A percentile compares a stretch with the other conserved stretches of the same genome.
These are phyloP conservation scores for Lachnellula subtilissima DNA, from an alignment of 2,329 filamentous ascomycete species.

Conservation along the genomic window DNA sequence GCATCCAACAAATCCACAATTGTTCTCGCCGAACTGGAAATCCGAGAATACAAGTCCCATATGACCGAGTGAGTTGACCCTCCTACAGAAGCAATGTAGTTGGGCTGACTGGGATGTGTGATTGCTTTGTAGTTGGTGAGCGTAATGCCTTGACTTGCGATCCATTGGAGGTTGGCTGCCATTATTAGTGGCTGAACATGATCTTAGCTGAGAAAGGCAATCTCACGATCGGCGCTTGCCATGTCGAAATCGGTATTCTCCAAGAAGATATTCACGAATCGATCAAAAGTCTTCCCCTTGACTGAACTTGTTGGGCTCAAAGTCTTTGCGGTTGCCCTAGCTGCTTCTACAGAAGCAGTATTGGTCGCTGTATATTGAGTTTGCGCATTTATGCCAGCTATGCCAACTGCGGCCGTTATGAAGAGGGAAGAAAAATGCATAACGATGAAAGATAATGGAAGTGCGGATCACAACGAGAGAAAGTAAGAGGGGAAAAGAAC, in stretches of 20 bases:
- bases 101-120: constrained; percentile 65
- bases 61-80: constrained; percentile 67
- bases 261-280: constrained; percentile 57
- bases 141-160: constrained; percentile 50
- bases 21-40: constrained; percentile 54
- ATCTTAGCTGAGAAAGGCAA: background rate
- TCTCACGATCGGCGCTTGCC: constrained; percentile 28
- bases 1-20: constrained; percentile 47
- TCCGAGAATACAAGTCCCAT: constrained; percentile 57
- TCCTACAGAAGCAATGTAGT: constrained; percentile 65
- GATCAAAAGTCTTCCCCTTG: constrained; percentile 50
- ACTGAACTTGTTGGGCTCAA: constrained; percentile 43
- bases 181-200: background rate
- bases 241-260: constrained; percentile 45
- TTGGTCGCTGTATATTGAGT: constrained; percentile 6
- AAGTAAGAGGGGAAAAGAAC: too few species aligned
- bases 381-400: constrained; percentile 1
- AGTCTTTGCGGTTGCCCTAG: constrained; percentile 42
- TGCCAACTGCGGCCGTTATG: background rate
- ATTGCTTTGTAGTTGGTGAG: constrained; percentile 50
- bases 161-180: constrained; percentile 37
- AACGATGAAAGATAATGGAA: background rate
- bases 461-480: too few species aligned
- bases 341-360: constrained; percentile 20
- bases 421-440: constrained; percentile 3